These are phyloP conservation scores for Alliaria petiolata DNA, from an alignment of 345 rosid genomes.

Conservation along the genomic window DNA sequence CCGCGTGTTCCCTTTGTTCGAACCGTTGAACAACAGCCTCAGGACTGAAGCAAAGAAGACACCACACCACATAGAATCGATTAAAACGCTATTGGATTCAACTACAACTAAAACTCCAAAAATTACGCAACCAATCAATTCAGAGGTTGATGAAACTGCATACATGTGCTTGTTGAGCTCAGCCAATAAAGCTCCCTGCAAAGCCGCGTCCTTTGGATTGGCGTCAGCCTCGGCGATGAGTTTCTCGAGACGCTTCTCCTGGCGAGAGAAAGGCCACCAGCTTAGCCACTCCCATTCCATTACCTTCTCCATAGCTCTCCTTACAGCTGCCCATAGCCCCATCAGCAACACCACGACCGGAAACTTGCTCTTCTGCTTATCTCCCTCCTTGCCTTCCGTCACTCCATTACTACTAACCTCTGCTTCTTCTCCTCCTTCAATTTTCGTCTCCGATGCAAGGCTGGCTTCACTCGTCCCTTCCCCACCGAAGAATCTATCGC, in stretches of 20 bases:
- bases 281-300: slow-evolving; percentile 58
- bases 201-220: slow-evolving; percentile 65
- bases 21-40: slow-evolving; percentile 88
- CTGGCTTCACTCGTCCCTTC: slow-evolving; percentile 19
- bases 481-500: neutral
- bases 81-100: neutral
- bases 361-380: slow-evolving; percentile 36
- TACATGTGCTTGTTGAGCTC: slow-evolving; percentile 92
- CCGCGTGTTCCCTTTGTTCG: slow-evolving; percentile 76
- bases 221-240: slow-evolving; percentile 82
- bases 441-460: neutral
- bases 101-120: neutral
- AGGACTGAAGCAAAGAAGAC: slow-evolving; percentile 59
- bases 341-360: slow-evolving; percentile 49
- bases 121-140: neutral
- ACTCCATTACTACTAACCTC: slow-evolving; percentile 8
- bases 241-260: slow-evolving; percentile 64
- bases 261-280: slow-evolving; percentile 78
- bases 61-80: neutral
- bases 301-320: slow-evolving; percentile 44
- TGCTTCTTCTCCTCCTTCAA: slow-evolving; percentile 8
- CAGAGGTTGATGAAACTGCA: neutral
- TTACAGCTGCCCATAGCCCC: slow-evolving; percentile 62
- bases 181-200: slow-evolving; percentile 64
- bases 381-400: slow-evolving; percentile 17